Conservation (phyloP, 1,284 basidiomycete species). For the Agroathelia rolfsii region DNA sequence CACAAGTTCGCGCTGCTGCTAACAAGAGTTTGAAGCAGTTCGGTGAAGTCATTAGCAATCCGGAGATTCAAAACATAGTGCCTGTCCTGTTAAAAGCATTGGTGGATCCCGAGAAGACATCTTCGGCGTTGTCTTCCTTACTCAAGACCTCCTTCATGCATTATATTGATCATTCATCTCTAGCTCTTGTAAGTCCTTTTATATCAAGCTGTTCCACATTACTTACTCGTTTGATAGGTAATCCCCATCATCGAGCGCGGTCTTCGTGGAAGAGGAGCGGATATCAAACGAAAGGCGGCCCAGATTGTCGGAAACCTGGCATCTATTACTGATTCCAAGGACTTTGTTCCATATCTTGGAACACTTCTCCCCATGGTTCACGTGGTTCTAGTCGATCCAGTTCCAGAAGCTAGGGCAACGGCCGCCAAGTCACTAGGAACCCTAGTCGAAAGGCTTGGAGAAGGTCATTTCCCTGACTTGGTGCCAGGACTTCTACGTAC, state of each 20-base stretch:
- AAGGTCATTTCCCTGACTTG: constrained; percentile 91
- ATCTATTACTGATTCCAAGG: constrained; percentile 89
- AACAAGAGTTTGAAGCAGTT: constrained; percentile 97
- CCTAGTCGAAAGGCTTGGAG: constrained; percentile 92
- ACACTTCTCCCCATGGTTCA: constrained; percentile 89
- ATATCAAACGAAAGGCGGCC: constrained; percentile 91
- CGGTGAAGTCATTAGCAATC: constrained; percentile 92
- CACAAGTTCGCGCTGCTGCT: constrained; percentile 89
- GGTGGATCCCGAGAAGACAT: constrained; percentile 91
- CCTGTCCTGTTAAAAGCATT: constrained; percentile 92
- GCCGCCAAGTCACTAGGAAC: constrained; percentile 97
- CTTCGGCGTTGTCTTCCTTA: constrained; percentile 72
- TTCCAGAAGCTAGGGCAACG: constrained; percentile 94
- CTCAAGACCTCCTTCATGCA: constrained; percentile 96
- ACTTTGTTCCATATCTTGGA: constrained; percentile 92
- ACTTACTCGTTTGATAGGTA: constrained; percentile 39
- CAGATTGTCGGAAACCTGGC: constrained; percentile 97
- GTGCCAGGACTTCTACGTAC: constrained; percentile 86
- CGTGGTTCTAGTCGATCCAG: constrained; percentile 86
- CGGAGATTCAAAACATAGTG: constrained; percentile 89
- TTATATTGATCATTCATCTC: constrained; percentile 95
- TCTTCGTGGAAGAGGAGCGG: constrained; percentile 83
- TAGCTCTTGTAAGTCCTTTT: constrained; percentile 68
- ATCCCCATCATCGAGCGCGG: constrained; percentile 95
- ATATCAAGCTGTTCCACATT: constrained; percentile 6